These are phyloP conservation scores for Hypomyces perniciosus DNA, from an alignment of 2,329 filamentous ascomycete species.

Conservation along the genomic window DNA sequence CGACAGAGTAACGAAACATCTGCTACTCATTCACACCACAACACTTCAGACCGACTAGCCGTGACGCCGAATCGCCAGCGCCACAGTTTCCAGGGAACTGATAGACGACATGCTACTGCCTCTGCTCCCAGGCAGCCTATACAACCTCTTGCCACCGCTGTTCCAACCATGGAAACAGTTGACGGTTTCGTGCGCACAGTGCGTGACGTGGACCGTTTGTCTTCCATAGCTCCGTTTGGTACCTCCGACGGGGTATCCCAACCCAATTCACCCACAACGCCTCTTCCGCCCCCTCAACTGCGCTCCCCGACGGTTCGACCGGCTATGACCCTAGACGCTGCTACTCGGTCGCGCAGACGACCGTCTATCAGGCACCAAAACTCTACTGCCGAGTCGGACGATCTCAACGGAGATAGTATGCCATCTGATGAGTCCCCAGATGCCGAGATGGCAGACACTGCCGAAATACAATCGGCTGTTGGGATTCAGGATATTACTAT, in stretches of 20 bases:
- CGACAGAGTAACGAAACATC: constrained; percentile 22
- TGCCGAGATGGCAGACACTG: constrained; percentile 71
- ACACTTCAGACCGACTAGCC: constrained; percentile 16
- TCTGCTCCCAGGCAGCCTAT: constrained; percentile 41
- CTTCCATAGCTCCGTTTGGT: constrained; percentile 69
- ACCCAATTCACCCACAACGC: constrained; percentile 85
- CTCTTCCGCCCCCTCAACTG: constrained; percentile 60
- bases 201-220: constrained; percentile 74
- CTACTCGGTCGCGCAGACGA: constrained; percentile 57
- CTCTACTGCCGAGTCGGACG: constrained; percentile 85
- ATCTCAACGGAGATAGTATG: constrained; percentile 76
- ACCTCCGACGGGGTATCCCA: constrained; percentile 73
- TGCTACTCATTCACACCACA: constrained; percentile 12
- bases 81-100: constrained; percentile 45
- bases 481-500: constrained; percentile 77
- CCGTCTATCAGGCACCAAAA: constrained; percentile 86
- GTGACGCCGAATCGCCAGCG: constrained; percentile 38
- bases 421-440: constrained; percentile 72
- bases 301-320: constrained; percentile 49
- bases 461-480: constrained; percentile 74
- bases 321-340: constrained; percentile 46
- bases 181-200: constrained; percentile 76
- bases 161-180: constrained; percentile 60
- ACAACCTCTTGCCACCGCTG: constrained; percentile 62
- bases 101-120: constrained; percentile 43